Conservation (phyloP, 2,329 filamentous ascomycete species). For the Pseudogymnoascus sp. region DNA sequence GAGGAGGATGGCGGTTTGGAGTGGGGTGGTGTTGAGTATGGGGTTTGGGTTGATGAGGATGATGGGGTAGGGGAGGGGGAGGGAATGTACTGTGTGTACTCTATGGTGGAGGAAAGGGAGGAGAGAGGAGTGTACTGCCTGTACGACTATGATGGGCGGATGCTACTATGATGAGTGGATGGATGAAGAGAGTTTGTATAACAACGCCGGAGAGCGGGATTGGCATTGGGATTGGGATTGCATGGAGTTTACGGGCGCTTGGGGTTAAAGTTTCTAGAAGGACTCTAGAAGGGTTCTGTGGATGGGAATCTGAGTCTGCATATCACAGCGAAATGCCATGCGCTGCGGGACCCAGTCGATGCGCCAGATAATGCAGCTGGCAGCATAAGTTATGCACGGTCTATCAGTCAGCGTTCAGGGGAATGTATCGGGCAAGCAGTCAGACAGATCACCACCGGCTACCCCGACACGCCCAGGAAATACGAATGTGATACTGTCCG, state of each 20-base stretch:
- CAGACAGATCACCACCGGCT: not conserved
- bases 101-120: not conserved
- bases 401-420: not conserved
- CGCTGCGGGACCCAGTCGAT: not conserved
- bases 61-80: not conserved
- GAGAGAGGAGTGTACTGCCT: not conserved
- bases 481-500: not conserved
- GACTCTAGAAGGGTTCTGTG: not conserved
- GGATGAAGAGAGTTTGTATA: not conserved
- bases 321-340: not conserved
- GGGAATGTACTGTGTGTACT: not conserved
- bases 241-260: not conserved
- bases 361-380: not conserved
- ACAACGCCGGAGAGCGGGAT: not conserved
- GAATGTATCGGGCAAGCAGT: not conserved
- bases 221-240: not conserved
- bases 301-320: not conserved
- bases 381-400: not conserved
- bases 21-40: constrained; percentile 74
- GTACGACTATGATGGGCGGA: not conserved
- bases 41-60: constrained; percentile 59
- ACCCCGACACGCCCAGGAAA: not conserved
- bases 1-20: constrained; percentile 77
- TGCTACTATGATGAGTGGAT: no score
- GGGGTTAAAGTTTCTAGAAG: not conserved